Conservation (phyloP, 2,329 filamentous ascomycete genomes). For the Sporothrix inflata region DNA sequence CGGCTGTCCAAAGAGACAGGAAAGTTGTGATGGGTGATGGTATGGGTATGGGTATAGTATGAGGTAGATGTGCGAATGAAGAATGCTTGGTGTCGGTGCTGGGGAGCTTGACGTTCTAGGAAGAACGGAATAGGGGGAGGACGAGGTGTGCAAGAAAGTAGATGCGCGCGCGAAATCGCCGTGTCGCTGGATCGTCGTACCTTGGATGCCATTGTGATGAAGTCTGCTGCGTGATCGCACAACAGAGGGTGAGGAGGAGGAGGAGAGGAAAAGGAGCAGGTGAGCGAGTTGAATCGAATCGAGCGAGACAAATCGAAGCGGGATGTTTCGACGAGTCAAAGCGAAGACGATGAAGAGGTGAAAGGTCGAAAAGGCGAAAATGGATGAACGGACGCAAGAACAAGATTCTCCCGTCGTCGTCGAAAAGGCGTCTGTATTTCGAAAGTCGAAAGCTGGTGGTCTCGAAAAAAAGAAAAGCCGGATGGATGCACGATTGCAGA, state of each 20-base stretch:
- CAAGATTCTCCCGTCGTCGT: neutral
- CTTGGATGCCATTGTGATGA: conserved; percentile 31
- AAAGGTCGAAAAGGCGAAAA: conserved; percentile 8
- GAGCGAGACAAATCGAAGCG: conserved; percentile 1
- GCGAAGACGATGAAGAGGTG: neutral
- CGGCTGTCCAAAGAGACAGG: neutral
- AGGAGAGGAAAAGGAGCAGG: conserved; percentile 1
- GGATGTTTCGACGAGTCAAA: neutral
- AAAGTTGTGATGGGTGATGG: neutral
- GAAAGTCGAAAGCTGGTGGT: neutral
- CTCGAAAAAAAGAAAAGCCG: conserved; percentile 17
- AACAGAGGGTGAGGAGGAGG: neutral
- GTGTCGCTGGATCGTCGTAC: conserved; percentile 20
- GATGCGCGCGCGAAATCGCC: neutral
- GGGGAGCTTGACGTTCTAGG: neutral
- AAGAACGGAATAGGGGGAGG: neutral
- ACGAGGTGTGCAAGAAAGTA: neutral
- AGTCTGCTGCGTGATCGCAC: conserved; percentile 6
- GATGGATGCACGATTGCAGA: conserved; percentile 25
- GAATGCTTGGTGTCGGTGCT: neutral
- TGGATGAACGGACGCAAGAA: neutral
- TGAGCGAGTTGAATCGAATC: neutral
- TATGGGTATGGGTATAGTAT: no score
- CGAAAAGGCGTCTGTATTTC: neutral
- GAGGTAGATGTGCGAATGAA: neutral